Evolutionary conservation across 495 filamentous ascomycete species (phyloP).

Genomic region (Daldinia vernicosa): DNA sequence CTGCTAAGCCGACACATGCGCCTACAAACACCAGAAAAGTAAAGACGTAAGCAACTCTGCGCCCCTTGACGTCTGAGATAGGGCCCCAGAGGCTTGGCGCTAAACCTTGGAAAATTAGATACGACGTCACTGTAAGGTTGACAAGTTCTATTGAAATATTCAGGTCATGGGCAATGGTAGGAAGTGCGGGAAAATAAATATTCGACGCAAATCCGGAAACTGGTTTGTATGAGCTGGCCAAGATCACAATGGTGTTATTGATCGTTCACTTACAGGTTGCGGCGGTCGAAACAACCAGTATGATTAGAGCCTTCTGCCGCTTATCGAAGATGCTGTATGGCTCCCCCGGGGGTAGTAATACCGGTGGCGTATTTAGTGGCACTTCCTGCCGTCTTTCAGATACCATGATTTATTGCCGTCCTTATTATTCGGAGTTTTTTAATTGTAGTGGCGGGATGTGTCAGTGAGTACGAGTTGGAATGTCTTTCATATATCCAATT

Average conservation of each 20-base stretch:
- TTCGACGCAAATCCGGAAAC: conserved; percentile 65
- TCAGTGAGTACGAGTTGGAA: background rate
- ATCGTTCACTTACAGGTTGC: conserved; percentile 54
- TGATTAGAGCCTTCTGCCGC: conserved; percentile 57
- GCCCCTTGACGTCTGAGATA: conserved; percentile 59
- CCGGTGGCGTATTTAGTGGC: background rate
- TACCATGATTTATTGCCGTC: conserved; percentile 8
- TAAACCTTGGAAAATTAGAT: conserved; percentile 62
- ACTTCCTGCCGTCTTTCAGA: conserved; percentile 1
- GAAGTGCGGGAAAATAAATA: conserved; percentile 63
- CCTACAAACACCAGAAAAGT: conserved; percentile 59
- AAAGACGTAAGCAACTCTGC: conserved; percentile 55
- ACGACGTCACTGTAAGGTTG: conserved; percentile 62
- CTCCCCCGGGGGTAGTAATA: conserved; percentile 22
- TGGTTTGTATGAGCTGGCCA: conserved; percentile 25
- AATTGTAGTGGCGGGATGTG: background rate
- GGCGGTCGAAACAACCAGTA: conserved; percentile 57
- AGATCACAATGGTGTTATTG: background rate
- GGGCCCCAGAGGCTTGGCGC: conserved; percentile 63
- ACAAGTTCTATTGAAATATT: conserved; percentile 55
- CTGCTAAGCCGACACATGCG: conserved; percentile 59
- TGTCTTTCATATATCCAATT: conserved; percentile 19
- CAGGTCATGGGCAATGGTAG: conserved; percentile 56
- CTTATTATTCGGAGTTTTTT: background rate
- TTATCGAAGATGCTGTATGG: conserved; percentile 60